phyloP scores from a whole-genome alignment of 495 filamentous ascomycete species.

The Cenococcum geophilum region DNA sequence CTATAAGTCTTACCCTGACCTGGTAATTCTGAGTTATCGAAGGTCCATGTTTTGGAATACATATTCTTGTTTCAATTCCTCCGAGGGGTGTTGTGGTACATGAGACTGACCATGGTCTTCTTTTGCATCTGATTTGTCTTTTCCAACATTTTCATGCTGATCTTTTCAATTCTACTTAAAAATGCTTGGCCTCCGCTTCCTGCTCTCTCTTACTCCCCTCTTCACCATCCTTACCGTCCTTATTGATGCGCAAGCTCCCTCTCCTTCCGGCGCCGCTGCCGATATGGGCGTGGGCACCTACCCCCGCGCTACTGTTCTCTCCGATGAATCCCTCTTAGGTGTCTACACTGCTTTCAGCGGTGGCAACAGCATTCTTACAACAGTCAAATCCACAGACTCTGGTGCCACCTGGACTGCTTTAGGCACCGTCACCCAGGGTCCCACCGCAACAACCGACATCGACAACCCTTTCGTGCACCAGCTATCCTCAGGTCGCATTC shows the following conservation, averaged over 20 bases:
- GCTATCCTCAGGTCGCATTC: constrained; percentile 44
- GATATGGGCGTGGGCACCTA: constrained; percentile 42
- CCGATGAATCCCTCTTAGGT: constrained; percentile 42
- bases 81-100: too few relatives aligned
- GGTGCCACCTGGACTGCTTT: constrained; percentile 40
- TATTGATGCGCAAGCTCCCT: constrained; percentile 9
- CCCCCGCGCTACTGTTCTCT: constrained; percentile 44
- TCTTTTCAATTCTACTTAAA: background rate
- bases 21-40: too few relatives aligned
- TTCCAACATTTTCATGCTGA: background rate
- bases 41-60: too few relatives aligned
- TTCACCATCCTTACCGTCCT: background rate
- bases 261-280: background rate
- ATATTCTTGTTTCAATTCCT: too few relatives aligned
- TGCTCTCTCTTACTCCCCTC: background rate
- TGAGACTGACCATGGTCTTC: too few relatives aligned
- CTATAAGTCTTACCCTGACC: too few relatives aligned
- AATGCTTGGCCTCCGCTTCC: constrained; percentile 2
- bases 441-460: constrained; percentile 44
- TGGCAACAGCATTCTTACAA: constrained; percentile 37
- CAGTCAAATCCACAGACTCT: constrained; percentile 41
- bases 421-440: constrained; percentile 33
- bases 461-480: constrained; percentile 57
- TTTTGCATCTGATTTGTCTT: too few relatives aligned
- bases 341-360: constrained; percentile 39